Conservation (phyloP, 306 rosid genomes). For the Pyrus bretschneideri region DNA sequence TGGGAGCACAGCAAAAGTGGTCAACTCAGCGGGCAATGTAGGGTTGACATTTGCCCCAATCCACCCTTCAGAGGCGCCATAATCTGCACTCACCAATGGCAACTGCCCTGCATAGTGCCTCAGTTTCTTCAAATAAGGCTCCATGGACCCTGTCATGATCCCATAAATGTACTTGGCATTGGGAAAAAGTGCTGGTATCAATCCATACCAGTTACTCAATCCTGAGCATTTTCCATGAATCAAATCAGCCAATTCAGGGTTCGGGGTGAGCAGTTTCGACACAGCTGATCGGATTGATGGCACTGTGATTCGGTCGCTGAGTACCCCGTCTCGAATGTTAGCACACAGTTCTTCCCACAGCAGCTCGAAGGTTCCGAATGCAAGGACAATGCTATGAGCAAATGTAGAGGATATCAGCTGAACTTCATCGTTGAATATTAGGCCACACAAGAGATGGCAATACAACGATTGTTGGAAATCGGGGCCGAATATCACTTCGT, state of each 20-base stretch:
- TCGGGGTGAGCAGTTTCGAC: conserved; percentile 62
- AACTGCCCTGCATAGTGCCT: conserved; percentile 77
- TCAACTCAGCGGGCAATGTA: conserved; percentile 51
- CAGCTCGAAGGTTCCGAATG: conserved; percentile 71
- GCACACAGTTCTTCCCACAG: conserved; percentile 69
- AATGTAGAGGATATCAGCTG: conserved; percentile 55
- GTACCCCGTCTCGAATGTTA: conserved; percentile 61
- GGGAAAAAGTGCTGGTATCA: conserved; percentile 77
- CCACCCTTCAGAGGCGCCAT: conserved; percentile 98
- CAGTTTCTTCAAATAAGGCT: conserved; percentile 60
- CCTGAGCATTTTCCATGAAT: conserved; percentile 42
- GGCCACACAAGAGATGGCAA: conserved; percentile 87
- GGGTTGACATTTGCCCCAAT: conserved; percentile 77
- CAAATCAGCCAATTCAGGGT: conserved; percentile 68
- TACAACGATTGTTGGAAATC: conserved; percentile 83
- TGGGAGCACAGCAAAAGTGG: conserved; percentile 74
- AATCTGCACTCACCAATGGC: conserved; percentile 79
- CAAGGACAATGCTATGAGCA: conserved; percentile 74
- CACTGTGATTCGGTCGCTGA: conserved; percentile 37
- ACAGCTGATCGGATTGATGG: conserved; percentile 52
- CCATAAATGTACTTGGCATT: conserved; percentile 69
- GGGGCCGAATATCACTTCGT: conserved; percentile 72
- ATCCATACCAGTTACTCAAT: conserved; percentile 75
- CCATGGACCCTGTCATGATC: conserved; percentile 96
- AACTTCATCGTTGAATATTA: conserved; percentile 55